A percentile compares a stretch with the other conserved stretches of the same genome.
phyloP scores from a whole-genome alignment of 345 rosid genomes.

The Mangifera indica region DNA sequence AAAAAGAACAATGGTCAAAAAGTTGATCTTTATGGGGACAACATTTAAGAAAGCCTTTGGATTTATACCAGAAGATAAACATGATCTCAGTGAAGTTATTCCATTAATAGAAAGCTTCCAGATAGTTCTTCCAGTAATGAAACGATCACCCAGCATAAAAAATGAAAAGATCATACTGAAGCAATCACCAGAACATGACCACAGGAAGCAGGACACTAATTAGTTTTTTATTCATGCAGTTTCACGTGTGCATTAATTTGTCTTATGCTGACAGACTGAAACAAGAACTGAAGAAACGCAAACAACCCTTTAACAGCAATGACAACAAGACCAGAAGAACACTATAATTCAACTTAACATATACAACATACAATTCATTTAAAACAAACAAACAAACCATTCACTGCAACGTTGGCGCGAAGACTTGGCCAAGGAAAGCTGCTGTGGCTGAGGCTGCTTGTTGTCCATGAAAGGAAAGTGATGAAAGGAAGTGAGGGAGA shows the following conservation, averaged over 20 bases:
- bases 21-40: not conserved
- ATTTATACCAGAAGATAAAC: slow-evolving; percentile 4
- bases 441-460: slow-evolving; percentile 42
- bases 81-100: not conserved
- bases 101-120: not conserved
- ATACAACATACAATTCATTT: too few species aligned
- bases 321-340: not conserved
- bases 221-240: not conserved
- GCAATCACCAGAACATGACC: not conserved
- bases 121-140: not conserved
- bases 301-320: slow-evolving; percentile 7
- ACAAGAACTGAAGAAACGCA: not conserved
- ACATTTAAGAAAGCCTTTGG: not conserved
- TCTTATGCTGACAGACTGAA: slow-evolving; percentile 7
- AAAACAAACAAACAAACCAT: slow-evolving; percentile 47
- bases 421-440: slow-evolving; percentile 66
- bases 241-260: too few species aligned
- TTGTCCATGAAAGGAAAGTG: slow-evolving; percentile 53
- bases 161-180: not conserved
- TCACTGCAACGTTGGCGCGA: slow-evolving; percentile 85
- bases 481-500: slow-evolving; percentile 3
- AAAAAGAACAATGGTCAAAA: not conserved
- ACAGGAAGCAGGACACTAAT: not conserved
- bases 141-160: not conserved
- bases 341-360: not conserved